phyloP scores from a whole-genome alignment of 495 filamentous ascomycete genomes.

The Lophiostoma macrostomum region DNA sequence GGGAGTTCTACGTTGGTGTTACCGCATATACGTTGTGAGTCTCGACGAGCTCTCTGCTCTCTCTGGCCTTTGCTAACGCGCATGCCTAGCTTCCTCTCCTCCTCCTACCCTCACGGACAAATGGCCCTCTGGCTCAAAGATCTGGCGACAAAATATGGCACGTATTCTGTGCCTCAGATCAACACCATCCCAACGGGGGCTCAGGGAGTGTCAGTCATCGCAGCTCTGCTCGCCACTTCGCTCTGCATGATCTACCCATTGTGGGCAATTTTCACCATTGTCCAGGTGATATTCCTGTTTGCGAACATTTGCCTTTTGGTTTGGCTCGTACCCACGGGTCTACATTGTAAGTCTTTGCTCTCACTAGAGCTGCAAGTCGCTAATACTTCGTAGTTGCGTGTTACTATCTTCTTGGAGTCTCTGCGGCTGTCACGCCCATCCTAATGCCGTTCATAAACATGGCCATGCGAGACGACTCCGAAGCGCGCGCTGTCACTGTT shows the following conservation, averaged over 20 bases:
- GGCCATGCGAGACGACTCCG: conserved; percentile 18
- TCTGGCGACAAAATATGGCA: conserved; percentile 10
- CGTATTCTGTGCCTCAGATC: conserved; percentile 18
- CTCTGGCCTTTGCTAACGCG: neutral
- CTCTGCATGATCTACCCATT: conserved; percentile 25
- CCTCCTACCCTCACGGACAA: conserved; percentile 20
- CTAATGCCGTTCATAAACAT: conserved; percentile 25
- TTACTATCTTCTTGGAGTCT: conserved; percentile 24
- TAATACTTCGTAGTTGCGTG: conserved; percentile 12
- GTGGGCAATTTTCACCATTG: conserved; percentile 19
- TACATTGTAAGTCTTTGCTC: conserved; percentile 7
- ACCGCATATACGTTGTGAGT: conserved; percentile 18
- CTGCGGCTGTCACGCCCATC: conserved; percentile 16
- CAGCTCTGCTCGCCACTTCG: conserved; percentile 16
- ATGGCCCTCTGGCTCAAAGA: conserved; percentile 25
- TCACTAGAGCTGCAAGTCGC: no score
- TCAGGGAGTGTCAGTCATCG: conserved; percentile 19
- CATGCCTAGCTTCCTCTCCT: conserved; percentile 11
- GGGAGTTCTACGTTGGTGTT: conserved; percentile 24
- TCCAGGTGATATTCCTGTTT: conserved; percentile 10
- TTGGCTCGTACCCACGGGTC: conserved; percentile 15
- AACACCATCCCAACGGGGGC: conserved; percentile 25
- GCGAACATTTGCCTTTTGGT: conserved; percentile 14
- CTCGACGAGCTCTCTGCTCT: no score
- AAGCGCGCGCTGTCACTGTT: conserved; percentile 21